Evolutionary conservation across 2,329 filamentous ascomycete genomes (phyloP), one percentile per base, ranked within the genome.

Genomic region (Dothiorella sarmentorum): DNA sequence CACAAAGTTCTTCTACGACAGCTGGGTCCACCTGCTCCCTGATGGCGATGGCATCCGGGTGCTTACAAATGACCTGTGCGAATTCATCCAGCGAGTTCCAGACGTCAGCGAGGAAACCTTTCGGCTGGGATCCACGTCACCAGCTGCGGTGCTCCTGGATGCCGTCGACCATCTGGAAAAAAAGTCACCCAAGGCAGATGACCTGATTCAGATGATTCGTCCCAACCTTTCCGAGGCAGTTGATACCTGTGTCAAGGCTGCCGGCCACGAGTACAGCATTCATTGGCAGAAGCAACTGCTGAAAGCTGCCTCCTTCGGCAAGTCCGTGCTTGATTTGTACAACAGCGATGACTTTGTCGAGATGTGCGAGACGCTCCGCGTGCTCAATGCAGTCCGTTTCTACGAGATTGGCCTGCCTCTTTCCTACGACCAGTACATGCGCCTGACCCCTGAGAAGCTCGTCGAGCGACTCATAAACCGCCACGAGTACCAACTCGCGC

Each of bases 291-390:
- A 97, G 71, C 86, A 95, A 66, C 80, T 99, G 1, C 80, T 99
- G n/a, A 95, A 95, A 71, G 94, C 94, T 5, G 94, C 94, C 0
- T 97, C 93, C 0, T 97, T 97, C 71, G 94, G 94, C 61, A 99
- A 99, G 73, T 97, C 94, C 0, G 94, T 97, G 0, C 82, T 99
- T 3, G 94, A 97, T 67, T 86, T 97, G 11, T 99, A 97, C 75
- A 97, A 94, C 73, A 97, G 92, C 69, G 94, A 99, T 68, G 93
- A 99, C 64, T 99, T 97, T 74, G 94, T 99, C 56, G 93, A 97
- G 63, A 97, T 97, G 87, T 96, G 91, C 65, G 93, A 99, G 73
- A 94, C 88, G 0, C 77, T 99, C 15, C 87, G 94, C 15, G 92
- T 99, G 0, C 80, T 99, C 47, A 97, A 97, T 67, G 93, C 93